Evolutionary conservation across 2,329 filamentous ascomycete species (phyloP).

Genomic region (Sporothrix inflata): DNA sequence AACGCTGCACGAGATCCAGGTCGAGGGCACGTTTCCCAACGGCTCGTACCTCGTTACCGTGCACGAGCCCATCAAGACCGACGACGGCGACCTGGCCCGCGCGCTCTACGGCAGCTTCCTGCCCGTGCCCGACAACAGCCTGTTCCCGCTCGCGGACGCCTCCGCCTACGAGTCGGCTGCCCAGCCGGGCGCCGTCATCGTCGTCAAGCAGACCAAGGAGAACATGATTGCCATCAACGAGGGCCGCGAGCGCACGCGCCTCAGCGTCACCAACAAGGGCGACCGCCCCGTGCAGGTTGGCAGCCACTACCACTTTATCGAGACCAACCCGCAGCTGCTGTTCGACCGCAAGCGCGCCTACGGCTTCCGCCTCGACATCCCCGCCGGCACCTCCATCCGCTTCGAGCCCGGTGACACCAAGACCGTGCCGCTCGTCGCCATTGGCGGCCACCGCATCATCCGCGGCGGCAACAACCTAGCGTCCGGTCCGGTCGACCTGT

Average conservation of each 20-base stretch:
- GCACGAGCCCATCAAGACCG: slow-evolving; percentile 81
- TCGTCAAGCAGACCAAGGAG: slow-evolving; percentile 54
- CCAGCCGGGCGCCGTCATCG: slow-evolving; percentile 79
- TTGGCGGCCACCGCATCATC: slow-evolving; percentile 78
- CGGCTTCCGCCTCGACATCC: slow-evolving; percentile 84
- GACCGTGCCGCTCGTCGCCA: slow-evolving; percentile 87
- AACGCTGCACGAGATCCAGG: slow-evolving; percentile 82
- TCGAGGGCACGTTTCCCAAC: slow-evolving; percentile 89
- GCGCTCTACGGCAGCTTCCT: slow-evolving; percentile 92
- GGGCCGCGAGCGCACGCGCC: slow-evolving; percentile 70
- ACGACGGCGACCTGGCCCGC: slow-evolving; percentile 83
- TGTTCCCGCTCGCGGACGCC: slow-evolving; percentile 68
- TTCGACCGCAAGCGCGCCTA: slow-evolving; percentile 85
- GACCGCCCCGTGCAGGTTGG: slow-evolving; percentile 92
- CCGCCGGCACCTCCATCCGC: slow-evolving; percentile 86
- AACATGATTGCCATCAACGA: slow-evolving; percentile 71
- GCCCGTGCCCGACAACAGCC: slow-evolving; percentile 69
- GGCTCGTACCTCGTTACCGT: slow-evolving; percentile 95
- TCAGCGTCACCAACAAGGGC: slow-evolving; percentile 82
- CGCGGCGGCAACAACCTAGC: slow-evolving; percentile 83
- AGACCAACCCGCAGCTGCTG: slow-evolving; percentile 86
- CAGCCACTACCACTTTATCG: slow-evolving; percentile 94
- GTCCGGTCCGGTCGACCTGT: slow-evolving; percentile 68
- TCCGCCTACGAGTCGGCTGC: slow-evolving; percentile 68
- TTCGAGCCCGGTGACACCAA: slow-evolving; percentile 94